Conservation (phyloP, 768 basidiomycete genomes). For the Russula sp. region DNA sequence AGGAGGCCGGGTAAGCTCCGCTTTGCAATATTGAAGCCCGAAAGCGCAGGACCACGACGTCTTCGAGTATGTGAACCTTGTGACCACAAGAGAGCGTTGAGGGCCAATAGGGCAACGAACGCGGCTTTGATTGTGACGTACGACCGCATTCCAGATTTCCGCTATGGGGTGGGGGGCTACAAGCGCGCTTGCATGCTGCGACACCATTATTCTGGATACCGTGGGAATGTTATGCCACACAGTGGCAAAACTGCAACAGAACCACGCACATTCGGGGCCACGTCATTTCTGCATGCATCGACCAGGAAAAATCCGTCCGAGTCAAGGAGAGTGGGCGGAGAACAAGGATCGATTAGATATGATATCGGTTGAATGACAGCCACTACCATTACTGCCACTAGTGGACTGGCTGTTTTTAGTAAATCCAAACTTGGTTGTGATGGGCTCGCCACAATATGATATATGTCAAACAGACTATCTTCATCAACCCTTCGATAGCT, state of each 20-base stretch:
- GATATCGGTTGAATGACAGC: no score
- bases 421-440: no score
- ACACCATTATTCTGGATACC: neutral
- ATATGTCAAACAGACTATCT: neutral
- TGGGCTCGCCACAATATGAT: neutral
- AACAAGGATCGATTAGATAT: no score
- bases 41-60: conserved; percentile 11
- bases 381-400: no score
- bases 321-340: neutral
- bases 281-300: neutral
- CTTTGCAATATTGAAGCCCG: neutral
- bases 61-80: conserved; percentile 28
- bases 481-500: conserved; percentile 27
- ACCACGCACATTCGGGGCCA: neutral
- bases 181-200: no score
- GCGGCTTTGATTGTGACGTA: conserved; percentile 39
- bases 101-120: conserved; percentile 44
- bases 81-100: conserved; percentile 63
- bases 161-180: neutral
- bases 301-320: neutral
- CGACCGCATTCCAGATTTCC: conserved; percentile 28
- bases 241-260: neutral
- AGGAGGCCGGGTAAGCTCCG: conserved; percentile 5
- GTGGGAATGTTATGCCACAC: conserved; percentile 1
- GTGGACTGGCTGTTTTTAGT: no score